Evolutionary conservation across 1,284 basidiomycete species (phyloP).

Genomic region (Waitea zeae): DNA sequence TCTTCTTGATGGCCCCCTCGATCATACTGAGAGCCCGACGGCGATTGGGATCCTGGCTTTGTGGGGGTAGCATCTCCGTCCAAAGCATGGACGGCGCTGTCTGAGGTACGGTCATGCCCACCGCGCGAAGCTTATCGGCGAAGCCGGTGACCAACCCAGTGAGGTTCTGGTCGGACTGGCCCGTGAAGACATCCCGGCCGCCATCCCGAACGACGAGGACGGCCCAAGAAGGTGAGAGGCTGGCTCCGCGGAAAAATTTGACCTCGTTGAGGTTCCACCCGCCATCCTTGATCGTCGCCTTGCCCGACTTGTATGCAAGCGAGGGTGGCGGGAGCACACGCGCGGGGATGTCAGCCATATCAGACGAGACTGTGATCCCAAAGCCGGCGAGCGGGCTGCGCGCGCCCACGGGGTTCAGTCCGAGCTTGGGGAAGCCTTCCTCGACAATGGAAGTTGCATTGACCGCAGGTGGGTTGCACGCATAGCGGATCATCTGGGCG

Average conservation of each 20-base stretch:
- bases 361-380: constrained; percentile 28
- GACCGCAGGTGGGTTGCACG: constrained; percentile 36
- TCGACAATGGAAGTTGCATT: constrained; percentile 41
- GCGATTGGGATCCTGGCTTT: constrained; percentile 22
- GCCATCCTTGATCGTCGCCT: constrained; percentile 27
- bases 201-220: constrained; percentile 38
- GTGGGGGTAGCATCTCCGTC: constrained; percentile 11
- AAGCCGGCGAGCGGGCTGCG: constrained; percentile 26
- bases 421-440: constrained; percentile 36
- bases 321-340: constrained; percentile 41
- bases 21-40: constrained; percentile 22
- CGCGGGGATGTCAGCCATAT: constrained; percentile 45
- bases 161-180: constrained; percentile 23
- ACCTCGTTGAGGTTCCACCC: constrained; percentile 59
- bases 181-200: constrained; percentile 17
- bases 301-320: constrained; percentile 32
- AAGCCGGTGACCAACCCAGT: constrained; percentile 28
- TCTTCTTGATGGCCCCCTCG: constrained; percentile 17
- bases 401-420: constrained; percentile 22
- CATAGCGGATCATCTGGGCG: constrained; percentile 42
- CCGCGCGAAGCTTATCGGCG: constrained; percentile 26
- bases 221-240: constrained; percentile 32
- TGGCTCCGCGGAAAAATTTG: constrained; percentile 36
- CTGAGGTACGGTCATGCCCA: constrained; percentile 30
- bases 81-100: constrained; percentile 21